phyloP scores from a whole-genome alignment of 2,329 filamentous ascomycete species.

The Epichloe brachyelytri region DNA sequence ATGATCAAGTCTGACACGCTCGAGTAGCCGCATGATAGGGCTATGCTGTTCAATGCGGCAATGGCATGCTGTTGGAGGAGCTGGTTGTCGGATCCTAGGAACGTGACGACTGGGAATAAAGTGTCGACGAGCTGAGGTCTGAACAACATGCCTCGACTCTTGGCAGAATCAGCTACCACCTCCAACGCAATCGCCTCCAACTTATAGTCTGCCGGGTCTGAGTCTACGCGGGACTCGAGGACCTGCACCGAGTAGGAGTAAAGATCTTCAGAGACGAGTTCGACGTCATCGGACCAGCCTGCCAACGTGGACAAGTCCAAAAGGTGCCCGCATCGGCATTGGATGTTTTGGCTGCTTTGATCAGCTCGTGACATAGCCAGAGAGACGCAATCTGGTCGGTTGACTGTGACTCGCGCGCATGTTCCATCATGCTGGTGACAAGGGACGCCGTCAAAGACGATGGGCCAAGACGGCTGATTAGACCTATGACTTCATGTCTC shows the following conservation, averaged over 20 bases:
- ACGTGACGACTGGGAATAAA: slow-evolving; percentile 82
- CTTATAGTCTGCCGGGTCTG: slow-evolving; percentile 49
- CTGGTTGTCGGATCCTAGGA: slow-evolving; percentile 59
- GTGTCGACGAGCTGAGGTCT: slow-evolving; percentile 79
- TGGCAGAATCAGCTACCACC: slow-evolving; percentile 62
- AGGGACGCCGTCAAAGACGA: slow-evolving; percentile 48
- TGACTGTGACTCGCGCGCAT: slow-evolving; percentile 43
- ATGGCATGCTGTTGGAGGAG: slow-evolving; percentile 71
- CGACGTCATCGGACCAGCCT: slow-evolving; percentile 26
- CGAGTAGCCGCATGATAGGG: slow-evolving; percentile 58
- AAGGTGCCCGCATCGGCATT: slow-evolving; percentile 51
- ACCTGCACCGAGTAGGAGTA: slow-evolving; percentile 55
- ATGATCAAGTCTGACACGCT: slow-evolving; percentile 70
- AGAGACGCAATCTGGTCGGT: slow-evolving; percentile 55
- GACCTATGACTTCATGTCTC: slow-evolving; percentile 39
- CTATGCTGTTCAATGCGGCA: slow-evolving; percentile 68
- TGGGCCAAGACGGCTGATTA: slow-evolving; percentile 43
- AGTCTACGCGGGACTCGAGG: slow-evolving; percentile 41
- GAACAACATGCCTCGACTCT: slow-evolving; percentile 53
- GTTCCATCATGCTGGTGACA: slow-evolving; percentile 51
- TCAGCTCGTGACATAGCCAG: slow-evolving; percentile 66
- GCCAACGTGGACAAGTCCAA: slow-evolving; percentile 37
- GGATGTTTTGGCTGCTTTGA: slow-evolving; percentile 42
- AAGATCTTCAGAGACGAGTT: slow-evolving; percentile 46
- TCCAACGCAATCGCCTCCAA: slow-evolving; percentile 71